Evolutionary conservation across 768 basidiomycete genomes (phyloP), one percentile per base, ranked within the genome.

Genomic region (Phanerochaete carnosa): DNA sequence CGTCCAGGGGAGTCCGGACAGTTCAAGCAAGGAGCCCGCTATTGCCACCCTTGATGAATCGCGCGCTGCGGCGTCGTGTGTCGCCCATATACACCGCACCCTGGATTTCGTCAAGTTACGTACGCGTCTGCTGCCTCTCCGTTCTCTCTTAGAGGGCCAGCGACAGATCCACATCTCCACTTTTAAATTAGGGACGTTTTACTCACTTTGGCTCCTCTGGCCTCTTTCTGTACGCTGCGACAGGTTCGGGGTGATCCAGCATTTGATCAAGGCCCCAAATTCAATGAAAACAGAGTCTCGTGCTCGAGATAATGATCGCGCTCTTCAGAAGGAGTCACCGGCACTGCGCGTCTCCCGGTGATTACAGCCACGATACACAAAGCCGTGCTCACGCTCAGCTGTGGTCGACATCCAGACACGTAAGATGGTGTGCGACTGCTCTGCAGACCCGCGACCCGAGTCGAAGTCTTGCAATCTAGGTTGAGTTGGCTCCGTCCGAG

Each of bases 401-500:
- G 45, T 25, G 45, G 23, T 25, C 9, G 25, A 11, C 23, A 25
- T 19, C 51, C n/a, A 16, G 54, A 55, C 33, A 55, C 54, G 54
- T 55, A 55, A 55, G 33, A 53, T n/a, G n/a, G 51, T n/a, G 28
- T 19, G 51, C 30, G 29, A 26, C n/a, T 52, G 51, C 51, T 6
- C 51, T 29, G 19, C 2, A 30, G 8, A 30, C 52, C 35, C 26
- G 54, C 37, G 22, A 2, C 54, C 54, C 54, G 54, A 37, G 22
- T 22, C 37, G 37, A 15, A 11, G 19, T 39, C 6, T 3, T 55
- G 35, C 11, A 2, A 22, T 33, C 7, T 19, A n/a, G 23, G 33
- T 37, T 25, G 25, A 37, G 52, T 32, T 25, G 23, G 59, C 45
- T 60, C 59, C 59, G 59, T 33, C 53, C 59, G 53, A 35, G 30